Evolutionary conservation across 768 basidiomycete genomes (phyloP).

Genomic region (Pseudohyphozyma bogoriensis): DNA sequence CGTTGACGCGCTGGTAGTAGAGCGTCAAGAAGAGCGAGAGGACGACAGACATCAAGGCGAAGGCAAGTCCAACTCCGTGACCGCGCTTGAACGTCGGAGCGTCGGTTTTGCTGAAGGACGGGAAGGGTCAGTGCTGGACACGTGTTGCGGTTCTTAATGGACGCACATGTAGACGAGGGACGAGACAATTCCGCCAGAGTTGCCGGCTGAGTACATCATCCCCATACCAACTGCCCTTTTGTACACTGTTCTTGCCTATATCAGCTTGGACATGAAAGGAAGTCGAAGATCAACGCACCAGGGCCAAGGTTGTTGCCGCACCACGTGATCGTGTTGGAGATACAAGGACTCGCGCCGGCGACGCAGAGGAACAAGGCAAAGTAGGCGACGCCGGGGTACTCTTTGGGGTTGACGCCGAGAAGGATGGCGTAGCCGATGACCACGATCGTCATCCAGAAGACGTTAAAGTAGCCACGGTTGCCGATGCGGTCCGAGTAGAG

Average conservation of each 20-base stretch:
- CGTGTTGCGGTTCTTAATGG: neutral
- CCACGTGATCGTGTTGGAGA: constrained; percentile 23
- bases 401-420: constrained; percentile 14
- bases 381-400: constrained; percentile 28
- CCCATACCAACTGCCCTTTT: neutral
- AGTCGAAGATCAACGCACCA: too few relatives aligned
- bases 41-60: constrained; percentile 29
- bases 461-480: constrained; percentile 39
- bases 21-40: constrained; percentile 33
- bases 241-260: constrained; percentile 33
- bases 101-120: constrained; percentile 27
- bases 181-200: constrained; percentile 32
- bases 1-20: constrained; percentile 38
- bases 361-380: constrained; percentile 30
- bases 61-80: constrained; percentile 50
- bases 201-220: constrained; percentile 30
- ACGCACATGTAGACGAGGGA: constrained; percentile 16
- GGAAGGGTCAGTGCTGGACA: constrained; percentile 4
- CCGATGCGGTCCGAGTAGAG: constrained; percentile 36
- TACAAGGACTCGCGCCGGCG: constrained; percentile 28
- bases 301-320: constrained; percentile 30
- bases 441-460: constrained; percentile 28
- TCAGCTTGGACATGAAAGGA: constrained; percentile 30
- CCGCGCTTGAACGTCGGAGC: constrained; percentile 53
- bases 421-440: constrained; percentile 32